A percentile compares a stretch with the other conserved stretches of the same genome.
Evolutionary conservation across 148 eudicot species (phyloP).

Genomic region (Spergularia bocconei): DNA sequence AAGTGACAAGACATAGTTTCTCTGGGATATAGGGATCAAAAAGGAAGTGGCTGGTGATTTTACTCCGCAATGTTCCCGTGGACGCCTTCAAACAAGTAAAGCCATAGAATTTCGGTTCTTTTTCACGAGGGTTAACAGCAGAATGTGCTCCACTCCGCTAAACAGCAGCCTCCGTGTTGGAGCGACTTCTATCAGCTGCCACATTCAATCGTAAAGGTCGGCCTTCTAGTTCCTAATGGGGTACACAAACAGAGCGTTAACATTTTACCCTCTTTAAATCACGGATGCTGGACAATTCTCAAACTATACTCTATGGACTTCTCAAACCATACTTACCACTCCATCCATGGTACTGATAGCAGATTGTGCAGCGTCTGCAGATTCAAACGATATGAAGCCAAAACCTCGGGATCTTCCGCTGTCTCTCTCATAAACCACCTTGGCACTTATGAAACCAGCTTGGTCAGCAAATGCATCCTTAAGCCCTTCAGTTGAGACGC

Average conservation of each 20-base stretch:
- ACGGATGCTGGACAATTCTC: neutral
- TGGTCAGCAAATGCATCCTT: constrained; percentile 57
- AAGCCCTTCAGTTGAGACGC: constrained; percentile 62
- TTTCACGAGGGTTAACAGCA: constrained; percentile 21
- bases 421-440: constrained; percentile 71
- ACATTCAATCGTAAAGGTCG: constrained; percentile 62
- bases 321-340: constrained; percentile 43
- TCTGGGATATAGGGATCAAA: neutral
- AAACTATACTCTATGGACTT: neutral
- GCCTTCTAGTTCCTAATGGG: constrained; percentile 68
- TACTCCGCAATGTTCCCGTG: constrained; percentile 3
- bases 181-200: constrained; percentile 48
- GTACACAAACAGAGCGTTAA: constrained; percentile 9
- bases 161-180: constrained; percentile 25
- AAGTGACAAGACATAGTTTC: neutral
- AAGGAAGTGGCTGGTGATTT: neutral
- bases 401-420: constrained; percentile 81
- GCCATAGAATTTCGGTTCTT: neutral
- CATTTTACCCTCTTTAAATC: neutral
- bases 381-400: constrained; percentile 73
- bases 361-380: constrained; percentile 60
- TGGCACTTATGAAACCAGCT: constrained; percentile 72
- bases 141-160: constrained; percentile 40
- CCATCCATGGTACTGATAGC: constrained; percentile 75
- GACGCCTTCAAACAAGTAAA: neutral